Conservation (phyloP, 495 filamentous ascomycete species). For the Xylaria grammica region DNA sequence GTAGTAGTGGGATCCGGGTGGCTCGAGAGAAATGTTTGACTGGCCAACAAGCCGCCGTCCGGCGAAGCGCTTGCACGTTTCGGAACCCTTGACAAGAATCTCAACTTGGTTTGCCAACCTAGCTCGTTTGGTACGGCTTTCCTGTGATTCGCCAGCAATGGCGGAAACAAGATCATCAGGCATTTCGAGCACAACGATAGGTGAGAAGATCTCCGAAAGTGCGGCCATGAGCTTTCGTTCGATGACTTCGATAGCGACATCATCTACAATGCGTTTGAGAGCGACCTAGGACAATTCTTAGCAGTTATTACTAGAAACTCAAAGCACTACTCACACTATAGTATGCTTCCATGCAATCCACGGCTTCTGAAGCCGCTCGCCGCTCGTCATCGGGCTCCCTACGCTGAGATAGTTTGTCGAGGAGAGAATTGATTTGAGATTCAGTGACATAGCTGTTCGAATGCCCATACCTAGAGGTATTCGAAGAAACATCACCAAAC, state of each 20-base stretch:
- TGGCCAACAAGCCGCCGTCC: neutral
- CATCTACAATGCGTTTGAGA: constrained; percentile 65
- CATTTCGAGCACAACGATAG: constrained; percentile 53
- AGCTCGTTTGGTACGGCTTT: constrained; percentile 48
- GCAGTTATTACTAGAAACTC: constrained; percentile 15
- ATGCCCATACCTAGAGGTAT: neutral
- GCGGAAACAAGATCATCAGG: constrained; percentile 43
- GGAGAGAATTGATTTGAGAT: constrained; percentile 32
- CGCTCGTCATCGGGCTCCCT: constrained; percentile 44
- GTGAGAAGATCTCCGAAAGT: constrained; percentile 49
- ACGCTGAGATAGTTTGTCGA: constrained; percentile 24
- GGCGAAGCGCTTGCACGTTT: constrained; percentile 52
- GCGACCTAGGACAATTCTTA: constrained; percentile 55
- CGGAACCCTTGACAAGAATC: constrained; percentile 50
- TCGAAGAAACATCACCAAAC: constrained; percentile 20
- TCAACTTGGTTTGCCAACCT: constrained; percentile 53
- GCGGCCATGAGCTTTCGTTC: constrained; percentile 60
- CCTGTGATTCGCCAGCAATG: constrained; percentile 61
- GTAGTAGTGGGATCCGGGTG: neutral
- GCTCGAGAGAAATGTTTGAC: neutral
- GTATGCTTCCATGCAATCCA: constrained; percentile 55
- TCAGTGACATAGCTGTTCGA: neutral
- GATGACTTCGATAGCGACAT: constrained; percentile 60
- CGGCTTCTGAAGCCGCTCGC: constrained; percentile 47
- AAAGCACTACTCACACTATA: constrained; percentile 45